phyloP scores from a whole-genome alignment of 345 rosid species.

The Raphanus raphanistrum region DNA sequence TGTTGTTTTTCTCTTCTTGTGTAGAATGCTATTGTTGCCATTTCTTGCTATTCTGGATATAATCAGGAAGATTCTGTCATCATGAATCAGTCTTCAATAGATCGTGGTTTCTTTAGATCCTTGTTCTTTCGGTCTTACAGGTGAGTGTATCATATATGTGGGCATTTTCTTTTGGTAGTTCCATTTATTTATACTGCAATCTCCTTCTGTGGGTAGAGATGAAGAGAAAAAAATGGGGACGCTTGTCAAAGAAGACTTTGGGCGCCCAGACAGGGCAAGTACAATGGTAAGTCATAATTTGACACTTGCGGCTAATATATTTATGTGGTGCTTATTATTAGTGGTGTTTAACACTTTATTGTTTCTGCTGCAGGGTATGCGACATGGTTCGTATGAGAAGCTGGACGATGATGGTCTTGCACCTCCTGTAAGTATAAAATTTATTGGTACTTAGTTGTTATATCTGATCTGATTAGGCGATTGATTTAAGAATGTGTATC shows the following conservation, averaged over 20 bases:
- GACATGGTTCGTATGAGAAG: slow-evolving; percentile 97
- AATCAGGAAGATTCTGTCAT: slow-evolving; percentile 99
- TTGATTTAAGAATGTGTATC: neutral
- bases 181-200: slow-evolving; percentile 3
- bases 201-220: slow-evolving; percentile 52
- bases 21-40: slow-evolving; percentile 97
- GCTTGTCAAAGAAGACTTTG: slow-evolving; percentile 96
- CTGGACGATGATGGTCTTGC: slow-evolving; percentile 99
- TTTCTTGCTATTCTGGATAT: slow-evolving; percentile 96
- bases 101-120: slow-evolving; percentile 95
- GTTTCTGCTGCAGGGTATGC: slow-evolving; percentile 75
- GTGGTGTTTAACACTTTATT: slow-evolving; percentile 13
- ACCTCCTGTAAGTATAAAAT: slow-evolving; percentile 74
- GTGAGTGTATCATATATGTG: slow-evolving; percentile 40
- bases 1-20: slow-evolving; percentile 9
- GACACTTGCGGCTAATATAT: neutral
- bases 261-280: slow-evolving; percentile 84
- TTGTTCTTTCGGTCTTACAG: slow-evolving; percentile 94
- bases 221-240: slow-evolving; percentile 99
- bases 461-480: slow-evolving; percentile 10
- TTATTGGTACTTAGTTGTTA: slow-evolving; percentile 2
- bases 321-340: slow-evolving; percentile 11
- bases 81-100: slow-evolving; percentile 96
- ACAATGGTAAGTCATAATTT: slow-evolving; percentile 65
- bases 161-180: neutral